phyloP scores from a whole-genome alignment of 176 grass and related monocot species.

The Aegilops speltoides region DNA sequence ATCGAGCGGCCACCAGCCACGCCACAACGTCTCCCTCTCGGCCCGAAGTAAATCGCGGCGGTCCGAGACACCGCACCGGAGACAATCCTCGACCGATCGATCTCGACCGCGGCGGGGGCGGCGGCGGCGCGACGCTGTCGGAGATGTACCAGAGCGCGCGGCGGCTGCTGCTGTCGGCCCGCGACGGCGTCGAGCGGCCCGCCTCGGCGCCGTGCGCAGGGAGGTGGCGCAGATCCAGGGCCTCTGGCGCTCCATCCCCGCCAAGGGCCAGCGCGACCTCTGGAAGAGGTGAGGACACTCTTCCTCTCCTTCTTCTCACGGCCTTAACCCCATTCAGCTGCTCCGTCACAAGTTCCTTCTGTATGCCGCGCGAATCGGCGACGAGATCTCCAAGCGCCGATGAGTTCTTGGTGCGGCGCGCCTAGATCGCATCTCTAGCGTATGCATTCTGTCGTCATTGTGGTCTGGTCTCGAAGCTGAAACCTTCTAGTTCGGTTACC shows the following conservation, averaged over 20 bases:
- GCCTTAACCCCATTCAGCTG: neutral
- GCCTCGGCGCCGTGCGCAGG: constrained; percentile 50
- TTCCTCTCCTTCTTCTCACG: neutral
- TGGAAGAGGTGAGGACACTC: constrained; percentile 77
- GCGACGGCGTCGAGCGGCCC: constrained; percentile 73
- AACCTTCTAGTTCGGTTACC: neutral
- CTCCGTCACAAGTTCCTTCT: neutral
- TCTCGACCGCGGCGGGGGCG: constrained; percentile 31
- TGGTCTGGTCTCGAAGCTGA: neutral
- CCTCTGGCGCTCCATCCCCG: constrained; percentile 78
- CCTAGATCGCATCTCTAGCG: neutral
- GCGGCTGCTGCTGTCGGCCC: constrained; percentile 63
- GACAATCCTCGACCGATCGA: neutral
- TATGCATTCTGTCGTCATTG: neutral
- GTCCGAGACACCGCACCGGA: neutral
- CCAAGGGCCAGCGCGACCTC: constrained; percentile 83
- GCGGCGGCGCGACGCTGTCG: constrained; percentile 72
- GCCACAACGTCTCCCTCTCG: neutral
- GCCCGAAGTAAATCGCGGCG: neutral
- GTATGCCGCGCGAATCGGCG: neutral
- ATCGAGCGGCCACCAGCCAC: neutral
- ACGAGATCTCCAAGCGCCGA: neutral
- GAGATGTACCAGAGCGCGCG: constrained; percentile 92
- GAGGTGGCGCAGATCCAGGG: constrained; percentile 92
- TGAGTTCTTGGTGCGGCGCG: neutral